A percentile compares a stretch with the other conserved stretches of the same genome.
These are phyloP conservation scores for Geranium rotundifolium DNA, from an alignment of 345 rosid genomes.

Conservation along the genomic window DNA sequence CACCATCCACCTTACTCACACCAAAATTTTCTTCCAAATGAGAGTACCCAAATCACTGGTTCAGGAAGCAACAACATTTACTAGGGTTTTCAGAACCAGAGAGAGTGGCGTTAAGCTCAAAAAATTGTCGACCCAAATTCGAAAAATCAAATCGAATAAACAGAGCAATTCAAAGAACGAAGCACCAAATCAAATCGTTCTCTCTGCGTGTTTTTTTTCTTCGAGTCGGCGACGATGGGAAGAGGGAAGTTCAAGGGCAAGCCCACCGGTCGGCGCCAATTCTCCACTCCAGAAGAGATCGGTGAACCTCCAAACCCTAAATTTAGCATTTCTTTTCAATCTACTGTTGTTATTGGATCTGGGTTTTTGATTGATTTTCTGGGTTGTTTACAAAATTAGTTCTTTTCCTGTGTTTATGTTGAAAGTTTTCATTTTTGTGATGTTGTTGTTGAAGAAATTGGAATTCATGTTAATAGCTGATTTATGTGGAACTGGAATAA, in stretches of 20 bases:
- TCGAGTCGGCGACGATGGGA: slow-evolving; percentile 21
- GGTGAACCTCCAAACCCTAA: slow-evolving; percentile 18
- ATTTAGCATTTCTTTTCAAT: too few relatives aligned
- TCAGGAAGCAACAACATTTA: background rate
- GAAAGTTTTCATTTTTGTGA: too few relatives aligned
- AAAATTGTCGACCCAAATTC: background rate
- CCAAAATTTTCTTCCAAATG: background rate
- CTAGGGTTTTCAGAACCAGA: background rate
- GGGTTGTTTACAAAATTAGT: too few relatives aligned
- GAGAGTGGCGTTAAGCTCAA: background rate
- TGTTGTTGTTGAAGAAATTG: too few relatives aligned
- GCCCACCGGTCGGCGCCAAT: slow-evolving; percentile 53
- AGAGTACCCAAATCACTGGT: background rate
- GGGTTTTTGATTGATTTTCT: too few relatives aligned
- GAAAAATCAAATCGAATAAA: background rate
- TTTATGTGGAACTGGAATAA: too few relatives aligned
- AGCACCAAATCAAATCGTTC: background rate
- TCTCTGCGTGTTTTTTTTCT: background rate
- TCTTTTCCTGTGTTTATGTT: too few relatives aligned
- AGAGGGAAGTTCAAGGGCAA: slow-evolving; percentile 63
- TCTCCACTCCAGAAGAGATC: slow-evolving; percentile 49
- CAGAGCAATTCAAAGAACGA: too few relatives aligned
- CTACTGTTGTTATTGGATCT: too few relatives aligned
- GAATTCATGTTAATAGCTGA: too few relatives aligned
- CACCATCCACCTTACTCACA: too few relatives aligned